phyloP scores from a whole-genome alignment of 805 yeast species.

The Saccharomycopsis sp. region DNA sequence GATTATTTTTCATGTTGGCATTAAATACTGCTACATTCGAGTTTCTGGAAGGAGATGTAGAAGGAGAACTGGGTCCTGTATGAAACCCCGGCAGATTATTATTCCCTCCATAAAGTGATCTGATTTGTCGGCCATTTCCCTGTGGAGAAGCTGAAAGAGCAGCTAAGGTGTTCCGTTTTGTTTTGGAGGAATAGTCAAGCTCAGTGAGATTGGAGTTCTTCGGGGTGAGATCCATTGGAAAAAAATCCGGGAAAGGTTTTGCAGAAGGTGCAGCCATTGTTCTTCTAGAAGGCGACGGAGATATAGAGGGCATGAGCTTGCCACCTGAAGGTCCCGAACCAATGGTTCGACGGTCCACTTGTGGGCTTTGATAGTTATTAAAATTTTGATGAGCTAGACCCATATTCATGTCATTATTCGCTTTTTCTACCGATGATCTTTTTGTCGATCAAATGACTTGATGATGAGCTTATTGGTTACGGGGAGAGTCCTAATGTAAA shows the following conservation, averaged over 20 bases:
- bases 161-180: constrained; percentile 15
- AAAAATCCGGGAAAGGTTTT: constrained; percentile 17
- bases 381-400: not conserved
- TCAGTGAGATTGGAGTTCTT: constrained; percentile 7
- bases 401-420: not conserved
- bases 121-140: not conserved
- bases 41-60: not conserved
- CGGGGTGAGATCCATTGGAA: constrained; percentile 15
- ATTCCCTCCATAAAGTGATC: not conserved
- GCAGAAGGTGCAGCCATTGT: not conserved
- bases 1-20: not conserved
- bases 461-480: too few species aligned
- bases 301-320: not conserved
- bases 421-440: not conserved
- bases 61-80: not conserved
- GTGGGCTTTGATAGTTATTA: not conserved
- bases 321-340: not conserved
- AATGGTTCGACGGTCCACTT: not conserved
- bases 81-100: not conserved
- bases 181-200: constrained; percentile 12
- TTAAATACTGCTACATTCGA: not conserved
- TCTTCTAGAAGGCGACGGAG: not conserved
- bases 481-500: too few species aligned
- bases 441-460: not conserved
- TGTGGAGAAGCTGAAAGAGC: not conserved